These are phyloP conservation scores for Penicillium salamii DNA, from an alignment of 495 filamentous ascomycete genomes.

Conservation along the genomic window DNA sequence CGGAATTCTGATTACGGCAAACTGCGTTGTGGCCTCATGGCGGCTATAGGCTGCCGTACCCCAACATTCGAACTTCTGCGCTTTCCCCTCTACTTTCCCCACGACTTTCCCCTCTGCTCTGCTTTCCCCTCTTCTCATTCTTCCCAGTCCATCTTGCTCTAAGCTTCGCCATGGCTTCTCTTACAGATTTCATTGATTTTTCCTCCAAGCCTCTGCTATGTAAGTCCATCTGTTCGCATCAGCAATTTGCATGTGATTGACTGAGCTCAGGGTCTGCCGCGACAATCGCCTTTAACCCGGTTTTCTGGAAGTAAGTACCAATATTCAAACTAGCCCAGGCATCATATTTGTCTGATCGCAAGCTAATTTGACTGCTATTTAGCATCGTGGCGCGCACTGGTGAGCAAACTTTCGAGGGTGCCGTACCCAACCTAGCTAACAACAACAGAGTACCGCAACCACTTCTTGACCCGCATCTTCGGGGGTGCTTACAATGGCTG, in stretches of 20 bases:
- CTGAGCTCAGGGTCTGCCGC: constrained; percentile 42
- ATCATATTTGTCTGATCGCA: no score
- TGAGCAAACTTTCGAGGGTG: constrained; percentile 21
- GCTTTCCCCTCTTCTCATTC: constrained; percentile 9
- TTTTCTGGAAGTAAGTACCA: constrained; percentile 55
- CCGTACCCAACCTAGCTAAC: constrained; percentile 13
- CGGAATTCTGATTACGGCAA: no score
- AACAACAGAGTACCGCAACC: constrained; percentile 79
- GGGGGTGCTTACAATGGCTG: constrained; percentile 78
- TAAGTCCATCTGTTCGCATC: constrained; percentile 24
- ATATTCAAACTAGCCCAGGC: no score
- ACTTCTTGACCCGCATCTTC: constrained; percentile 83
- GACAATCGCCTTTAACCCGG: constrained; percentile 53
- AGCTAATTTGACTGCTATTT: not conserved
- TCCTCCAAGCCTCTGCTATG: constrained; percentile 43
- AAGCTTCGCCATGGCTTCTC: constrained; percentile 37
- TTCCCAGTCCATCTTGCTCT: constrained; percentile 4
- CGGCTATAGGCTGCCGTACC: no score
- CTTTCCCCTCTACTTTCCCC: no score
- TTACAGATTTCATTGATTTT: constrained; percentile 45
- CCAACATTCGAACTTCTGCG: no score
- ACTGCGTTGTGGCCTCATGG: no score
- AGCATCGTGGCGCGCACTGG: constrained; percentile 49
- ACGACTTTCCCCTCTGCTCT: constrained; percentile 8
- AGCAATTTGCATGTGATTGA: constrained; percentile 38